Evolutionary conservation across 2,329 filamentous ascomycete species (phyloP).

Genomic region (Arthrinium phaeospermum): DNA sequence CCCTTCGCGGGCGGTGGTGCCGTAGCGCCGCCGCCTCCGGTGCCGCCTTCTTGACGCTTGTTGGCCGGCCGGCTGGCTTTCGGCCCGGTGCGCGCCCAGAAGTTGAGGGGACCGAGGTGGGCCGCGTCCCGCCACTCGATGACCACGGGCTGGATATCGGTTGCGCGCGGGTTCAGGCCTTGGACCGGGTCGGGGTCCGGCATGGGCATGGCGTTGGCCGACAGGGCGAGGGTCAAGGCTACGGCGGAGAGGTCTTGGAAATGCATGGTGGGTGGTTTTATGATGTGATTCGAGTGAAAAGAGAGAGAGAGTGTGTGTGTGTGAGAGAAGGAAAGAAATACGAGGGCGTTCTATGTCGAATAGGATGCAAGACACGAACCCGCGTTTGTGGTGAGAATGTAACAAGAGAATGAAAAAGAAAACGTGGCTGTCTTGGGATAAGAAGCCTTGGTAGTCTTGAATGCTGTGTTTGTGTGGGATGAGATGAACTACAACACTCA

Average conservation of each 20-base stretch:
- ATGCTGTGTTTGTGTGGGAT: not conserved
- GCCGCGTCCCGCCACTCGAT: not conserved
- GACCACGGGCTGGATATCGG: not conserved
- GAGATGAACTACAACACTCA: not conserved
- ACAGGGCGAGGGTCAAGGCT: not conserved
- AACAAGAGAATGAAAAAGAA: not conserved
- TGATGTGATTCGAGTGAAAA: not conserved
- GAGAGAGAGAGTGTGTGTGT: not conserved
- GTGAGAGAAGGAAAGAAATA: not conserved
- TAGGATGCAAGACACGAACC: not conserved
- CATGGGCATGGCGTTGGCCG: conserved; percentile 2
- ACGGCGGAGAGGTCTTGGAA: not conserved
- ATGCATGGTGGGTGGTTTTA: not conserved
- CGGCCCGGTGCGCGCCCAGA: not conserved
- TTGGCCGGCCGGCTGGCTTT: not conserved
- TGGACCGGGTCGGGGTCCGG: not conserved
- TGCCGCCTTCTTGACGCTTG: not conserved
- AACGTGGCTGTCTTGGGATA: not conserved
- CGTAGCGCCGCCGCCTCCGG: not conserved
- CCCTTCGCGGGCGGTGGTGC: not conserved
- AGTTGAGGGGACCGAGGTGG: not conserved
- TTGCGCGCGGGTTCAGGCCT: not conserved
- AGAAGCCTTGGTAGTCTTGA: not conserved
- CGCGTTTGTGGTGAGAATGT: not conserved
- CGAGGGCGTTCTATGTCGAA: not conserved